Evolutionary conservation across 2,329 filamentous ascomycete species (phyloP).

Genomic region (Fusarium paranaense): DNA sequence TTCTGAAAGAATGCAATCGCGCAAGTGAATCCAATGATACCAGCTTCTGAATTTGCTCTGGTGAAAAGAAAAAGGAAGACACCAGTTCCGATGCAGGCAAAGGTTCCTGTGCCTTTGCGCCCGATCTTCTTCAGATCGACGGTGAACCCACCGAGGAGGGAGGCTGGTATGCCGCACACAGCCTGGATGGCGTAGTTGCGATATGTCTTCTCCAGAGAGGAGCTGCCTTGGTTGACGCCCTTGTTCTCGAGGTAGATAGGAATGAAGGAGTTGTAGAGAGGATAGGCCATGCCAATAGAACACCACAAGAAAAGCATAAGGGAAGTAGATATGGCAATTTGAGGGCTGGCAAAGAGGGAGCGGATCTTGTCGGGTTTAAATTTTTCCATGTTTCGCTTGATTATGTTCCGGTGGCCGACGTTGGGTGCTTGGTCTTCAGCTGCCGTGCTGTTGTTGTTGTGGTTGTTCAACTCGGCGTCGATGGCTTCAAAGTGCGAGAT

Average conservation of each 20-base stretch:
- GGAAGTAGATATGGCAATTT: constrained; percentile 63
- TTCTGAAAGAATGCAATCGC: constrained; percentile 42
- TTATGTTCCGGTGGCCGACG: neutral
- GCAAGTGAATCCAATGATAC: constrained; percentile 34
- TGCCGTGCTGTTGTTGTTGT: no score
- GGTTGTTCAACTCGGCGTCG: neutral
- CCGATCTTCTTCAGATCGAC: constrained; percentile 37
- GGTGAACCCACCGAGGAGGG: constrained; percentile 30
- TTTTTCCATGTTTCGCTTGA: constrained; percentile 54
- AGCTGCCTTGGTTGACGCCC: constrained; percentile 20
- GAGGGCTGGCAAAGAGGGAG: constrained; percentile 64
- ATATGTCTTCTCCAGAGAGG: constrained; percentile 4
- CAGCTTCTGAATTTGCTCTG: constrained; percentile 7
- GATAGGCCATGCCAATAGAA: constrained; percentile 67
- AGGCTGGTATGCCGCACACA: constrained; percentile 36
- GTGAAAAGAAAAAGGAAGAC: neutral
- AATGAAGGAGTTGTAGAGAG: constrained; percentile 66
- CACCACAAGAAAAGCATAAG: constrained; percentile 68
- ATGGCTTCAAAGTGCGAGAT: constrained; percentile 16
- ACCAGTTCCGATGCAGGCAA: constrained; percentile 23
- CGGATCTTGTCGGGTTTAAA: constrained; percentile 63
- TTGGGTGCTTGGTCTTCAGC: neutral
- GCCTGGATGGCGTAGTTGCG: constrained; percentile 40
- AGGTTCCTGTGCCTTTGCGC: constrained; percentile 32
- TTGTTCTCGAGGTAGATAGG: constrained; percentile 46